Base-by-base conservation (phyloP, 169 alveolate genomes). In the Cryptosporidium sp. region DNA sequence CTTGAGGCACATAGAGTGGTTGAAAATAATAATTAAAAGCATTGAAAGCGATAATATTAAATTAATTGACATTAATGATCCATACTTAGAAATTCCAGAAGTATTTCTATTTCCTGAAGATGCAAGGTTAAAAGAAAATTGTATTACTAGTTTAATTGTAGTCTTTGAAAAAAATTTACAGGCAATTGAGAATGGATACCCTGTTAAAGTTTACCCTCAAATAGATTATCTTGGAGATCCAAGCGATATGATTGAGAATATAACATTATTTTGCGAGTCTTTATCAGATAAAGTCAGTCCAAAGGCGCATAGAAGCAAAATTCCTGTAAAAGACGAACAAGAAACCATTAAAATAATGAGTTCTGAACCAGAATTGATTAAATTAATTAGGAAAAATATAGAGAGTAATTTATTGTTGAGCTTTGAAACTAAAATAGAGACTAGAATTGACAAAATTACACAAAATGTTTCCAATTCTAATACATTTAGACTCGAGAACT, bases 41-140 rank as follows among this genome's bases (percentile, higher is more conserved):
- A 73, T 73, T n/a, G 71, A 48, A 1, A 31, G 65, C 56, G 65
- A 33, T 5, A 23, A 73, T 31, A 73, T 73, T 39, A 33, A 73
- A 37, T 35, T 73, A 56, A 37, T 73, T 53, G 86, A 73, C 33
- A 56, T 56, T 14, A 39, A 37, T 33, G 86, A 73, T 52, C 86
- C 86, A 31, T 73, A 73, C 58, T 23, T 73, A 23, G 86, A 73
- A 33, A 73, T 73, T 33, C 86, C 86, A 3, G 86, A 73, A 21
- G 70, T 73, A 23, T 73, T 73, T 35, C 70, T 73, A 58, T 73
- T 73, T n/a, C 72, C 71, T n/a, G 71, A 73, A 58, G 86, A 73
- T 56, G 86, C 86, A 58, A 53, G 86, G 60, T 39, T 73, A 33
- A 60, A 45, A 23, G 86, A 73, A 56, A 73, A 73, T 23, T 73